Conservation (phyloP, 225 moss, liverwort and hornwort genomes). For the Sphagnum tenellum region DNA sequence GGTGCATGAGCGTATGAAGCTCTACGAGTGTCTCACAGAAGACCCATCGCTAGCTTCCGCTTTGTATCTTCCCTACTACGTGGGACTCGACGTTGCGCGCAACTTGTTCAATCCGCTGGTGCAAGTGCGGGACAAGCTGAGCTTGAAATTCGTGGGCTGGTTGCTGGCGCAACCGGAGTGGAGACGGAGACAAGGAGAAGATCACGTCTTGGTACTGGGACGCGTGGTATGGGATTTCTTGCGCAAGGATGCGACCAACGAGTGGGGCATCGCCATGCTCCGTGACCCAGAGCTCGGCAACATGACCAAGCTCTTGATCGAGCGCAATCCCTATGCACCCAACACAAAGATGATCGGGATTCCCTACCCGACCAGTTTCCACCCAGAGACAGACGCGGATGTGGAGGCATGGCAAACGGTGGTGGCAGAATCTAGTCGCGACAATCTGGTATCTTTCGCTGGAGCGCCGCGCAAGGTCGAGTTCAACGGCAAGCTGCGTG, state of each 20-base stretch:
- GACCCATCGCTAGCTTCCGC: not conserved
- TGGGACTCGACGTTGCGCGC: not conserved
- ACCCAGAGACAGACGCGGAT: conserved; percentile 2
- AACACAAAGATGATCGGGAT: not conserved
- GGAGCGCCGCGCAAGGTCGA: not conserved
- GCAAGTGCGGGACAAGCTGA: conserved; percentile 1
- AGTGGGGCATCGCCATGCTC: conserved; percentile 8
- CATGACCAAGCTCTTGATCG: conserved; percentile 8
- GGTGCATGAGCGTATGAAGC: not conserved
- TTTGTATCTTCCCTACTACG: conserved; percentile 2
- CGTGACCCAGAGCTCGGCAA: conserved; percentile 3
- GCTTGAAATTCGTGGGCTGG: conserved; percentile 7
- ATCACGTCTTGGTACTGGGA: conserved; percentile 9
- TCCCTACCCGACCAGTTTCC: conserved; percentile 8
- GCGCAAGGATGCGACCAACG: not conserved
- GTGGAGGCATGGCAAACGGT: conserved; percentile 1
- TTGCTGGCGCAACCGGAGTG: conserved; percentile 5
- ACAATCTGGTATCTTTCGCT: conserved; percentile 2
- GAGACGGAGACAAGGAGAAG: conserved; percentile 1
- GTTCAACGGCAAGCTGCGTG: too few species aligned
- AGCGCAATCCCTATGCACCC: conserved; percentile 3
- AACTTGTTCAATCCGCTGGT: not conserved
- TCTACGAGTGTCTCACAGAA: not conserved
- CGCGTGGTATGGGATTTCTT: conserved; percentile 13
- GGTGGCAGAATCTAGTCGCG: not conserved